Evolutionary conservation across 768 basidiomycete genomes (phyloP).

Genomic region (Tephrocybe sp.): DNA sequence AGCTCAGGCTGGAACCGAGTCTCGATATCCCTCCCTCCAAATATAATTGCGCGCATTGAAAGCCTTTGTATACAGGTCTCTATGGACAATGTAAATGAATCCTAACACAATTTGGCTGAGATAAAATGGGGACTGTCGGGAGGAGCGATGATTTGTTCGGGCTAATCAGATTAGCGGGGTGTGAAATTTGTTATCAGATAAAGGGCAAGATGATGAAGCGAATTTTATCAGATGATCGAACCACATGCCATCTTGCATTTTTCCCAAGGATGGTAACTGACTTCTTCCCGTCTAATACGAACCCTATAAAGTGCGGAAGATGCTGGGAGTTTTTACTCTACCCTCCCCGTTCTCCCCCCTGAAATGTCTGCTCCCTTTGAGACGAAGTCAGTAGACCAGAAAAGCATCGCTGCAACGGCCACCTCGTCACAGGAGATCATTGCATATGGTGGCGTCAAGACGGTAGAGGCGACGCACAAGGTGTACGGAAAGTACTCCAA

Average conservation of each 20-base stretch:
- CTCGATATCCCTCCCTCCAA: too few species aligned
- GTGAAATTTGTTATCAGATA: constrained; percentile 19
- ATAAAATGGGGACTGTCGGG: background rate
- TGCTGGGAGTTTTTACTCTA: background rate
- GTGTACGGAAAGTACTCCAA: constrained; percentile 53
- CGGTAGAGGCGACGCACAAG: constrained; percentile 48
- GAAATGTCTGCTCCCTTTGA: constrained; percentile 8
- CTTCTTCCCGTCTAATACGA: constrained; percentile 8
- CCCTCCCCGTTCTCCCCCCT: background rate
- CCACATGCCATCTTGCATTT: constrained; percentile 9
- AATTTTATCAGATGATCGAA: constrained; percentile 21
- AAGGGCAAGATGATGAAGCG: constrained; percentile 6
- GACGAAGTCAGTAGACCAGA: background rate
- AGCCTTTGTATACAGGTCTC: too few species aligned
- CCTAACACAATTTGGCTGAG: background rate
- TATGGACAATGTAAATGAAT: too few species aligned
- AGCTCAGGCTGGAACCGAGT: too few species aligned
- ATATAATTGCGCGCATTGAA: too few species aligned
- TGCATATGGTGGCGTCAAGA: constrained; percentile 40
- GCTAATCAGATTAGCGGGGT: constrained; percentile 11
- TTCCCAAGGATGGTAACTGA: constrained; percentile 7
- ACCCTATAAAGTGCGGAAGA: background rate
- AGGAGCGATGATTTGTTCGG: background rate
- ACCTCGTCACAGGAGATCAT: constrained; percentile 8
- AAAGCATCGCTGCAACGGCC: background rate